Evolutionary conservation across 805 yeast species (phyloP).

Genomic region (Cyberlindnera euphorbiae): DNA sequence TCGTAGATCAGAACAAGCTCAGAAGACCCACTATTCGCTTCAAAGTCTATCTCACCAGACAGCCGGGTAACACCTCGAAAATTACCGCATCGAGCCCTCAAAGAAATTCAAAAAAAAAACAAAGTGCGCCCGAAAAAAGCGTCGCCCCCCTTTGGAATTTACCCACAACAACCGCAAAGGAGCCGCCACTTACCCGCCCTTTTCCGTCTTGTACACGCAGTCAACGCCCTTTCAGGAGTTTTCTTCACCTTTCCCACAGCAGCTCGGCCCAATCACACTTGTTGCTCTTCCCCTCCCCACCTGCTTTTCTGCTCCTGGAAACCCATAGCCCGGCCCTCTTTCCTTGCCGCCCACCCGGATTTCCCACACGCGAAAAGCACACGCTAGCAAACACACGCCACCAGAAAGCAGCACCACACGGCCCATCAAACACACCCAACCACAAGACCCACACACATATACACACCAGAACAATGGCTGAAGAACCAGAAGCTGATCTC

Average conservation of each 20-base stretch:
- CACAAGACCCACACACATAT: slow-evolving; percentile 5
- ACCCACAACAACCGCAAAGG: slow-evolving; percentile 1
- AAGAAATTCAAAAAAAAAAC: no score
- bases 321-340: neutral
- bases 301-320: no score
- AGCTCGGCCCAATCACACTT: neutral
- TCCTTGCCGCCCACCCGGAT: slow-evolving; percentile 8
- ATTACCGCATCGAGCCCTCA: no score
- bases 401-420: slow-evolving; percentile 2
- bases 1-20: no score
- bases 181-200: neutral
- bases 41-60: no score
- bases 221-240: no score
- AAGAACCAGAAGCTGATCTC: slow-evolving; percentile 78
- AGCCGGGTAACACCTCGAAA: no score
- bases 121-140: slow-evolving; percentile 6
- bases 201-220: no score
- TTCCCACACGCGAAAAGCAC: slow-evolving; percentile 1
- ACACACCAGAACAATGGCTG: slow-evolving; percentile 28
- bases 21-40: no score
- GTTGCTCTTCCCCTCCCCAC: no score
- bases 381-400: slow-evolving; percentile 1
- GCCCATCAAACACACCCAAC: slow-evolving; percentile 1
- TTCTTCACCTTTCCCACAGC: no score
- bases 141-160: slow-evolving; percentile 5